A percentile compares a stretch with the other conserved stretches of the same genome.
phyloP scores from a whole-genome alignment of 257 asterid species.

The Ilex aquifolium region DNA sequence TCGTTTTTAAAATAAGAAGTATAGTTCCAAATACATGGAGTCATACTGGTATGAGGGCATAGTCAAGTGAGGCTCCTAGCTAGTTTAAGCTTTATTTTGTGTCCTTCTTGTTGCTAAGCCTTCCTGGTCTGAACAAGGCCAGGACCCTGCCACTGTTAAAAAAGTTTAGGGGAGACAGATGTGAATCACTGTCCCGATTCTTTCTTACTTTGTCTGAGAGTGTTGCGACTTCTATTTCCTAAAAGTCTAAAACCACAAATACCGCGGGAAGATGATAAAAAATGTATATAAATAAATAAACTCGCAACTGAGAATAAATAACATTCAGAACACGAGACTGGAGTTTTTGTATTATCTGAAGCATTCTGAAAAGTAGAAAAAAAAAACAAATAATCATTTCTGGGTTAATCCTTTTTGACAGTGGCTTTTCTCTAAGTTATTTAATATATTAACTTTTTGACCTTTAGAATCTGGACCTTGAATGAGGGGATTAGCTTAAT shows the following conservation, averaged over 20 bases:
- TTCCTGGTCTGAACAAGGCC: slow-evolving; percentile 20
- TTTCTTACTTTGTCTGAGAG: slow-evolving; percentile 15
- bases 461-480: too few species aligned
- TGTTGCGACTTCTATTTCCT: slow-evolving; percentile 8
- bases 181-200: slow-evolving; percentile 3
- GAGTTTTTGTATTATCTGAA: too few species aligned
- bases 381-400: too few species aligned
- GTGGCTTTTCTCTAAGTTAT: too few species aligned
- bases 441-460: too few species aligned
- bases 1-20: background rate
- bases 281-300: background rate
- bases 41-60: background rate
- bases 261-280: slow-evolving; percentile 10
- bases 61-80: slow-evolving; percentile 1
- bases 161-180: background rate
- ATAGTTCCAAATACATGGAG: background rate
- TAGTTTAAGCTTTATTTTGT: slow-evolving; percentile 1
- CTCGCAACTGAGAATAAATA: too few species aligned
- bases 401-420: too few species aligned
- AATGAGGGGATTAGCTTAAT: too few species aligned
- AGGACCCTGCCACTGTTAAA: slow-evolving; percentile 21
- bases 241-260: too few species aligned
- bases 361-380: too few species aligned
- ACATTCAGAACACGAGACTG: too few species aligned
- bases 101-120: slow-evolving; percentile 4